Evolutionary conservation across 2,329 filamentous ascomycete species (phyloP).

Genomic region (Fusarium verticillioides): DNA sequence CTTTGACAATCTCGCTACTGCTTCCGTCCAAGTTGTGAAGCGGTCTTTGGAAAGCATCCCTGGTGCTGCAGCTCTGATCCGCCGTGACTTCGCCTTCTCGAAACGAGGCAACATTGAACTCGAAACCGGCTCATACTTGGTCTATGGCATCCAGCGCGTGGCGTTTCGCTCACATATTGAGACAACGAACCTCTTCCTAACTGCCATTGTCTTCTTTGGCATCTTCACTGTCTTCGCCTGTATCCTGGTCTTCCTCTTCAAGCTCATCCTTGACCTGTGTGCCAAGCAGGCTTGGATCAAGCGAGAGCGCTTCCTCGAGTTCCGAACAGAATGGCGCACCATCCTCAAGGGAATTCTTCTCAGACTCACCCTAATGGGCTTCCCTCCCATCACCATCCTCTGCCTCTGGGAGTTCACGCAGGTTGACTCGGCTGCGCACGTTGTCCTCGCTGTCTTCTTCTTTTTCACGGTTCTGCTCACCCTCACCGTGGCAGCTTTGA

Average conservation of each 20-base stretch:
- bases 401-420: constrained; percentile 94
- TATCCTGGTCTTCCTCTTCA: constrained; percentile 79
- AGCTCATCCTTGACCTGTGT: constrained; percentile 79
- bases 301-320: constrained; percentile 87
- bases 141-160: constrained; percentile 88
- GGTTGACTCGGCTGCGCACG: constrained; percentile 83
- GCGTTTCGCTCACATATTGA: constrained; percentile 90
- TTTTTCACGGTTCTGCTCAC: constrained; percentile 81
- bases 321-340: constrained; percentile 92
- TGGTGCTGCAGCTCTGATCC: constrained; percentile 56
- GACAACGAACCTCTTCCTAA: constrained; percentile 91
- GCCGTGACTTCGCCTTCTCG: constrained; percentile 64
- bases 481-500: constrained; percentile 84
- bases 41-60: constrained; percentile 56
- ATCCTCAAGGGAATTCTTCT: constrained; percentile 94
- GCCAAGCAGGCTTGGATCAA: constrained; percentile 81
- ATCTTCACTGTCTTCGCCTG: constrained; percentile 82
- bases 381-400: constrained; percentile 88
- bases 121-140: constrained; percentile 66
- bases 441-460: constrained; percentile 90
- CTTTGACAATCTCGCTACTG: constrained; percentile 76
- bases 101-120: constrained; percentile 67
- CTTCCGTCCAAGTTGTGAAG: constrained; percentile 85
- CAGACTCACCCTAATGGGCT: constrained; percentile 88
- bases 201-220: constrained; percentile 88